phyloP scores from a whole-genome alignment of 495 filamentous ascomycete species.

The Corynascus novoguineensis region DNA sequence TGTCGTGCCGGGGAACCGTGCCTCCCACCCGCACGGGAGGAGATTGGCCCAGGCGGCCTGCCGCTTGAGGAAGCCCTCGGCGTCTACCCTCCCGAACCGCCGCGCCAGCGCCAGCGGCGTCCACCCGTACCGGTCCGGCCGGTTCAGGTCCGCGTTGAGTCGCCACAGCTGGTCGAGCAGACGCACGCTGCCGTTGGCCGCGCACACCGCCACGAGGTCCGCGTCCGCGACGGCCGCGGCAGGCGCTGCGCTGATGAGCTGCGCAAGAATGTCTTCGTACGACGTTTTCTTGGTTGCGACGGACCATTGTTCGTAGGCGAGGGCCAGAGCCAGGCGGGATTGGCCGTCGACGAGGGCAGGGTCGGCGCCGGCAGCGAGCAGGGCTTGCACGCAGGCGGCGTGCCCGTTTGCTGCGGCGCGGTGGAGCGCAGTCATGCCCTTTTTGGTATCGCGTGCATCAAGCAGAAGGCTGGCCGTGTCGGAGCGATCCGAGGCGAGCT shows the following conservation, averaged over 20 bases:
- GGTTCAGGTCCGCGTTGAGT: constrained; percentile 16
- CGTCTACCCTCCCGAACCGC: constrained; percentile 6
- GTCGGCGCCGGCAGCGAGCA: constrained; percentile 15
- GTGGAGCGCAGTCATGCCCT: constrained; percentile 27
- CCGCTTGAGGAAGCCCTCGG: constrained; percentile 18
- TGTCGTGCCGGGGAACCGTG: constrained; percentile 3
- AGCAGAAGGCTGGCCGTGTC: constrained; percentile 10
- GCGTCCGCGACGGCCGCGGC: constrained; percentile 12
- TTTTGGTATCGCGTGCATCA: constrained; percentile 18
- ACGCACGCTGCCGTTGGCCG: constrained; percentile 18
- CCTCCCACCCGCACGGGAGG: constrained; percentile 20
- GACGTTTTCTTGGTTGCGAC: constrained; percentile 1
- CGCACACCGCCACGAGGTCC: constrained; percentile 20
- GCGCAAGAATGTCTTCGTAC: constrained; percentile 19
- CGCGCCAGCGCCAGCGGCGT: constrained; percentile 23
- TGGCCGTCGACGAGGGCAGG: constrained; percentile 8
- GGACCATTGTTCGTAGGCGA: constrained; percentile 26
- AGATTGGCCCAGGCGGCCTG: constrained; percentile 21
- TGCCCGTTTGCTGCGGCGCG: constrained; percentile 26
- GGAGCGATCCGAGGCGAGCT: background rate
- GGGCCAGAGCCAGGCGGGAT: constrained; percentile 12
- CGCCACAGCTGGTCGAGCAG: constrained; percentile 18
- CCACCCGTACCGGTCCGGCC: constrained; percentile 25
- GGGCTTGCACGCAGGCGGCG: constrained; percentile 11
- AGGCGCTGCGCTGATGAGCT: constrained; percentile 15